Conservation (phyloP, 768 basidiomycete genomes). For the Xerocomus brunneocitrinus region DNA sequence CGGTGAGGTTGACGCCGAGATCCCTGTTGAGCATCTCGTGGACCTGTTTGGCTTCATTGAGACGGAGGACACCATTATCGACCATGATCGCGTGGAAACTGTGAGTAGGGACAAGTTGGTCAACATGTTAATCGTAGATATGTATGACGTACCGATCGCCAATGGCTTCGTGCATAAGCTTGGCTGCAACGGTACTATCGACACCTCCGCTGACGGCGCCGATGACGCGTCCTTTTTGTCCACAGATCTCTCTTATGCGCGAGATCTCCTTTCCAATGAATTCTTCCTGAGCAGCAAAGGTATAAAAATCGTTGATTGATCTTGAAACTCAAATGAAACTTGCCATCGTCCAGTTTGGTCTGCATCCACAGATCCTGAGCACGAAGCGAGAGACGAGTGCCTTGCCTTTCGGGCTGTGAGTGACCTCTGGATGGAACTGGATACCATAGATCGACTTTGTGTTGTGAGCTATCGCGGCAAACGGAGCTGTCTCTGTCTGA, state of each 20-base stretch:
- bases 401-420: slow-evolving; percentile 85
- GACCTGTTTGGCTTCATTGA: slow-evolving; percentile 89
- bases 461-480: slow-evolving; percentile 89
- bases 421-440: slow-evolving; percentile 98
- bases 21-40: slow-evolving; percentile 89
- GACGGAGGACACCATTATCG: slow-evolving; percentile 93
- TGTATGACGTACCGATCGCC: slow-evolving; percentile 71
- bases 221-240: slow-evolving; percentile 91
- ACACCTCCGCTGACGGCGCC: slow-evolving; percentile 98
- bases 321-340: slow-evolving; percentile 8
- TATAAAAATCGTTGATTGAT: not conserved
- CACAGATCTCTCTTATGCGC: slow-evolving; percentile 92
- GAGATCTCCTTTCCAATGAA: slow-evolving; percentile 97
- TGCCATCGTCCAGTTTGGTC: slow-evolving; percentile 91
- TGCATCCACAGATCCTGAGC: slow-evolving; percentile 77
- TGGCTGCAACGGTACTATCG: slow-evolving; percentile 96
- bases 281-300: slow-evolving; percentile 58
- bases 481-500: slow-evolving; percentile 81
- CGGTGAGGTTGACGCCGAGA: slow-evolving; percentile 93
- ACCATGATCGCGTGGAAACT: slow-evolving; percentile 99
- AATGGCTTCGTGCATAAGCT: slow-evolving; percentile 99
- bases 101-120: not conserved
- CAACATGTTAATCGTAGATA: not conserved
- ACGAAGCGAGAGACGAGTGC: slow-evolving; percentile 87
- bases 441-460: slow-evolving; percentile 90